phyloP scores from a whole-genome alignment of 2,329 filamentous ascomycete genomes.

The Hypoxylon sp. region DNA sequence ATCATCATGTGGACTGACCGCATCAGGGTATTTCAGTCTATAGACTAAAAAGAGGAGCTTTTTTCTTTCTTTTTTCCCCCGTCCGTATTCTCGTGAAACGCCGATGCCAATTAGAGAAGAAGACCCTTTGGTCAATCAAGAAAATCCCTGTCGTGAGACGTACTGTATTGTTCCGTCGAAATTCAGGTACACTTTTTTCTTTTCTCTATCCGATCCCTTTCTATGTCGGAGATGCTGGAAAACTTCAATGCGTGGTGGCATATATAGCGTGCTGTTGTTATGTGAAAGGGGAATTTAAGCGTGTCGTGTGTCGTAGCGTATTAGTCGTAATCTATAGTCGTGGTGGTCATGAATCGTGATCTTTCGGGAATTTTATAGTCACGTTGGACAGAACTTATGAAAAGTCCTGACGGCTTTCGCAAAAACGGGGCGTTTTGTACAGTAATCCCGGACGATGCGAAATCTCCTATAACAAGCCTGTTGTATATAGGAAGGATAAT shows the following conservation, averaged over 20 bases:
- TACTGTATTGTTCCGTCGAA: constrained; percentile 16
- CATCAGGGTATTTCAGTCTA: constrained; percentile 1
- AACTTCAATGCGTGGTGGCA: constrained; percentile 1
- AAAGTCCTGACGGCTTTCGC: neutral
- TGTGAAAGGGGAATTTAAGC: neutral
- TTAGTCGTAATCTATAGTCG: neutral
- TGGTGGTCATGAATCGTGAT: constrained; percentile 5
- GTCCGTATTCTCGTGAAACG: constrained; percentile 2
- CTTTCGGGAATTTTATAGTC: constrained; percentile 1
- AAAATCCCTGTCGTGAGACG: constrained; percentile 25
- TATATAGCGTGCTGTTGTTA: neutral
- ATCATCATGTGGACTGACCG: neutral
- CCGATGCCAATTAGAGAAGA: neutral
- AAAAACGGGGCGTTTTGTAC: constrained; percentile 4
- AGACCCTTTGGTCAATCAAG: neutral
- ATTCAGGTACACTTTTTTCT: constrained; percentile 1
- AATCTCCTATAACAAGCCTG: constrained; percentile 30
- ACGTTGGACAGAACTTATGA: constrained; percentile 2
- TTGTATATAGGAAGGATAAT: constrained; percentile 40
- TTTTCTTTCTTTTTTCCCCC: neutral
- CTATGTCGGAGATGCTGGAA: constrained; percentile 6
- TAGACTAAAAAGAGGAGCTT: neutral
- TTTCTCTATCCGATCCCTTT: constrained; percentile 27
- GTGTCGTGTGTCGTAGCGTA: constrained; percentile 22
- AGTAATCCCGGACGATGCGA: constrained; percentile 10